phyloP scores from a whole-genome alignment of 768 basidiomycete species.

The Naematelia encephala region DNA sequence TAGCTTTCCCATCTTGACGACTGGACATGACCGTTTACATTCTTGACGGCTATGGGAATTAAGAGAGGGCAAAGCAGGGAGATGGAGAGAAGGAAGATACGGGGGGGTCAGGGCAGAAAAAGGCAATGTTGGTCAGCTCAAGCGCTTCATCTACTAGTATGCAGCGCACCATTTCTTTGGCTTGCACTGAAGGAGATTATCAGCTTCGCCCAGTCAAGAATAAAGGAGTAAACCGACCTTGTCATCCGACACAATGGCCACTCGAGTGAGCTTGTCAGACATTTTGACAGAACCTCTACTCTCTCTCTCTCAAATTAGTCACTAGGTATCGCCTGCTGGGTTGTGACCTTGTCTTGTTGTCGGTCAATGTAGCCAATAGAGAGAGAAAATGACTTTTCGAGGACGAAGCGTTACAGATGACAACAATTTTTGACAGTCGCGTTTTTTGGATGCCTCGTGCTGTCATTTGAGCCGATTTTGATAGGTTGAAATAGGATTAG shows the following conservation, averaged over 20 bases:
- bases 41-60: slow-evolving; percentile 66
- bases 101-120: neutral
- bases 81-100: no score
- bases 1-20: slow-evolving; percentile 97
- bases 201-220: slow-evolving; percentile 56
- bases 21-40: slow-evolving; percentile 98
- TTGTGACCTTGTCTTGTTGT: neutral
- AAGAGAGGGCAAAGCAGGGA: slow-evolving; percentile 4
- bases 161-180: slow-evolving; percentile 66
- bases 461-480: neutral
- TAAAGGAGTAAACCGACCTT: slow-evolving; percentile 37
- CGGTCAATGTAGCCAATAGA: slow-evolving; percentile 1
- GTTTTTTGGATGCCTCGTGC: neutral
- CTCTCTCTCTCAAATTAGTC: neutral
- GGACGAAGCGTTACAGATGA: neutral
- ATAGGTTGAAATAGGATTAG: neutral
- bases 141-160: neutral
- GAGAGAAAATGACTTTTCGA: neutral
- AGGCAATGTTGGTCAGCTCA: neutral
- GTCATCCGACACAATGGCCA: slow-evolving; percentile 65
- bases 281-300: slow-evolving; percentile 41
- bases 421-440: neutral
- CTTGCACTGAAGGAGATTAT: slow-evolving; percentile 60
- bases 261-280: slow-evolving; percentile 96
- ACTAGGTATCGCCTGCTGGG: neutral